phyloP scores from a whole-genome alignment of 1,139 yeast genomes.

The Nakaseomyces glabratus region DNA sequence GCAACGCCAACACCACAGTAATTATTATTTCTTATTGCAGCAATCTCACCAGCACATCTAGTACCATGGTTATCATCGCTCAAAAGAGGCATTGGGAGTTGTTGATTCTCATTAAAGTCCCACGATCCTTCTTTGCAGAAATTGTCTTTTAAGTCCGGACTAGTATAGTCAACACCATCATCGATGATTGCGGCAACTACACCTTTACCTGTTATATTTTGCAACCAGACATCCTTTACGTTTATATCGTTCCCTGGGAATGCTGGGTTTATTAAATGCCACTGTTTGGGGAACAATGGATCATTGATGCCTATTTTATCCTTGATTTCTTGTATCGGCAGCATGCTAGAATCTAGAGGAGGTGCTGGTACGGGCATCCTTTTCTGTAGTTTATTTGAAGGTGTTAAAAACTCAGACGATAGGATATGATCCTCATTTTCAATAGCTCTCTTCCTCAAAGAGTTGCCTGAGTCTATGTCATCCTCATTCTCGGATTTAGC shows the following conservation, averaged over 20 bases:
- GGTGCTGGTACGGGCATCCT: conserved; percentile 36
- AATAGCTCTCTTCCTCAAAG: conserved; percentile 6
- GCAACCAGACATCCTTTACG: conserved; percentile 77
- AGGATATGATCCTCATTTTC: conserved; percentile 31
- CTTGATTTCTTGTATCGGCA: conserved; percentile 37
- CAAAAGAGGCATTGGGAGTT: conserved; percentile 71
- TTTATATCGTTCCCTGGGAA: conserved; percentile 81
- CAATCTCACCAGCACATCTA: conserved; percentile 96
- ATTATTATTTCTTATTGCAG: conserved; percentile 72
- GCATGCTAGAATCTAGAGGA: conserved; percentile 41
- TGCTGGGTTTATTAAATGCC: conserved; percentile 76
- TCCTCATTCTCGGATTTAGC: conserved; percentile 8
- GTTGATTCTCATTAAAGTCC: conserved; percentile 77
- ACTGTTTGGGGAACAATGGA: conserved; percentile 72
- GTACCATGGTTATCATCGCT: conserved; percentile 94
- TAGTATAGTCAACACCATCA: conserved; percentile 84
- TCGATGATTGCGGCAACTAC: conserved; percentile 82
- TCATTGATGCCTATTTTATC: conserved; percentile 60
- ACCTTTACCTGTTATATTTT: conserved; percentile 74
- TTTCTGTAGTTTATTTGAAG: conserved; percentile 37
- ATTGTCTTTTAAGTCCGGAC: conserved; percentile 60
- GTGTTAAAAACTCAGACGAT: conserved; percentile 45
- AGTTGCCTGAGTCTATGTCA: neutral
- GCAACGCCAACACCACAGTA: conserved; percentile 96
- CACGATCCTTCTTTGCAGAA: conserved; percentile 74